Evolutionary conservation across 805 yeast genomes (phyloP), one percentile per base, ranked within the genome.

Genomic region (Ogataea saltuana): DNA sequence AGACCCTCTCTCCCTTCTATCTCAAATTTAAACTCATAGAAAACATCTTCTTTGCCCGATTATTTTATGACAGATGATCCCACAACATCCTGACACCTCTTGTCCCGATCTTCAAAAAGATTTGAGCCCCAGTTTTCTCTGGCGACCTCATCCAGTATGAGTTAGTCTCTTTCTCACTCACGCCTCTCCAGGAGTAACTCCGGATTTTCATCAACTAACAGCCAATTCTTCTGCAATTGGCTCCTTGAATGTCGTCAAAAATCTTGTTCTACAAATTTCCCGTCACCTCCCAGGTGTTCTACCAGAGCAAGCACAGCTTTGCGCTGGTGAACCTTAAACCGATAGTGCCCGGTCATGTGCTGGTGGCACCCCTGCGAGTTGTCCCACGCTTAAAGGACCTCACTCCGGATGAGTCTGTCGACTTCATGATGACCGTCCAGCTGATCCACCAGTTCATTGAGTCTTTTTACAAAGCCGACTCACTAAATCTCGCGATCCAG

Each of bases 301-400:
- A 75, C 72, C 70, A 69, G 50, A 72, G 95, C 2, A 73, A 75
- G 45, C 70, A 76, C 61, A 76, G 93, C 1, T 95, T 72, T 68
- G 97, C 96, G 0, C 65, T 93, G 35, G 99, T 95, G 20, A 93
- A 93, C 61, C 63, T 95, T 39, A 88, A 88, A 62, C 99, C 99
- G 0, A 69, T 95, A 39, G 86, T 88, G 0, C 93, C 96, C 0
- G 99, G 99, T 1, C 99, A 93, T 68, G 91, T 89, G 0, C 70
- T 93, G 11, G 80, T 93, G 10, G 91, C 89, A 4, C 98, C 98
- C 1, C 61, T 77, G n/a, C 67, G 97, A 34, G 69, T 71, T 0
- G 88, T 83, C 12, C 67, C 77, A 4, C 68, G 89, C 16, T 69
- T 93, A 37, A 74, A 80, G 18, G 95, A 88, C 51, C 71, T 93